A percentile compares a stretch with the other conserved stretches of the same genome.
These are phyloP conservation scores for Gossypium herbaceum DNA, from an alignment of 345 rosid genomes.

Conservation along the genomic window DNA sequence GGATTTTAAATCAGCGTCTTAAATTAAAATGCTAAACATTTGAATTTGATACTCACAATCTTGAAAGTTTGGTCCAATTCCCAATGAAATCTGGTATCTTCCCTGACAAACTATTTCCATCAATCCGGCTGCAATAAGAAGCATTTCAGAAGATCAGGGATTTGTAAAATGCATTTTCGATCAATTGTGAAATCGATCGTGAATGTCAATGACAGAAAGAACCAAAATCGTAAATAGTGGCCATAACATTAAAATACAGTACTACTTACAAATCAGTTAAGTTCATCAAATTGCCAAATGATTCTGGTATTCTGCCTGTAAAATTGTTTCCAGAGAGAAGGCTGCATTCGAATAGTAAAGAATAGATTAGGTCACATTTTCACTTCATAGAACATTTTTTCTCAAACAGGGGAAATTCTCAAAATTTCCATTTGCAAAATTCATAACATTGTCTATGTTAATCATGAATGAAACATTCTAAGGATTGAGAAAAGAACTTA, in stretches of 20 bases:
- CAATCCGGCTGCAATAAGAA: constrained; percentile 55
- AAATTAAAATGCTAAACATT: neutral
- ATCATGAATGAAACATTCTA: neutral
- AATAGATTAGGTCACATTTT: neutral
- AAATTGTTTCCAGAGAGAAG: constrained; percentile 72
- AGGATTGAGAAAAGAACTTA: constrained; percentile 26
- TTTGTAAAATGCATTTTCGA: neutral
- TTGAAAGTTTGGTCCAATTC: constrained; percentile 57
- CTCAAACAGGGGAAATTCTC: neutral
- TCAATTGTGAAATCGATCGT: neutral
- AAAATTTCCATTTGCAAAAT: neutral
- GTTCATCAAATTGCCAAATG: constrained; percentile 57
- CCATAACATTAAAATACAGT: neutral
- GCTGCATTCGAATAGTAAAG: constrained; percentile 29
- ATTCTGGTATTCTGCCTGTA: constrained; percentile 63
- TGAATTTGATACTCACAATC: constrained; percentile 48
- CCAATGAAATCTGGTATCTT: constrained; percentile 74
- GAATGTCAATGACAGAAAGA: neutral
- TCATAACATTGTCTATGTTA: neutral
- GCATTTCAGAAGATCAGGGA: neutral
- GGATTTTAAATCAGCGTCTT: neutral
- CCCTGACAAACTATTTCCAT: constrained; percentile 70
- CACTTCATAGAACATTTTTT: neutral
- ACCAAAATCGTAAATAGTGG: neutral
- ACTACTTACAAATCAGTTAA: constrained; percentile 70